Conservation (phyloP, 177 flowering plant species). For the Vitis hybrid region DNA sequence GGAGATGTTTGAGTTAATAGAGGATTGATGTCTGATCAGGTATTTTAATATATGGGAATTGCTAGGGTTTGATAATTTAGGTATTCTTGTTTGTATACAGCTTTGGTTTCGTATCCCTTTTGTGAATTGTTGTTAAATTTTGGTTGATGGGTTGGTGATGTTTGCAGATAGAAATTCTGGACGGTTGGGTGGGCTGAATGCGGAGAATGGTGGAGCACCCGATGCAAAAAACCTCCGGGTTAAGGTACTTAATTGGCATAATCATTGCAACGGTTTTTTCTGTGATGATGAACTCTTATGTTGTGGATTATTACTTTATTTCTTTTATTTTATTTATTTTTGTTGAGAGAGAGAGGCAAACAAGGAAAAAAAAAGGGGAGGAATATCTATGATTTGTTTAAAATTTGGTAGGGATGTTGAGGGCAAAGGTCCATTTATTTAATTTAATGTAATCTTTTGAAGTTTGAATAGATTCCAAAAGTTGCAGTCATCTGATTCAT, state of each 20-base stretch:
- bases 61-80: background rate
- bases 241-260: constrained; percentile 43
- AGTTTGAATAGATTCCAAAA: too few relatives aligned
- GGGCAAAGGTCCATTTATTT: too few relatives aligned
- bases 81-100: background rate
- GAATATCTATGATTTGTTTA: too few relatives aligned
- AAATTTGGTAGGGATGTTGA: too few relatives aligned
- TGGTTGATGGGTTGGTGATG: constrained; percentile 1
- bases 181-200: constrained; percentile 42
- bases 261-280: background rate
- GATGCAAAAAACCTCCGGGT: constrained; percentile 77
- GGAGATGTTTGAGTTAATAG: background rate
- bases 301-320: too few relatives aligned
- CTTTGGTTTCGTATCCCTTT: background rate
- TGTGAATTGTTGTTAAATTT: background rate
- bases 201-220: constrained; percentile 35
- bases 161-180: constrained; percentile 55
- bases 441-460: too few relatives aligned
- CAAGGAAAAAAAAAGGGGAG: too few relatives aligned
- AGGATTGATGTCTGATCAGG: background rate
- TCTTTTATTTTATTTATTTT: too few relatives aligned
- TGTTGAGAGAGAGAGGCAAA: too few relatives aligned
- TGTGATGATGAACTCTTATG: background rate
- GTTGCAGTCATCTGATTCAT: too few relatives aligned
- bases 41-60: background rate